These are phyloP conservation scores for Fusarium oligoseptatum DNA, from an alignment of 2,329 filamentous ascomycete genomes.

Conservation along the genomic window DNA sequence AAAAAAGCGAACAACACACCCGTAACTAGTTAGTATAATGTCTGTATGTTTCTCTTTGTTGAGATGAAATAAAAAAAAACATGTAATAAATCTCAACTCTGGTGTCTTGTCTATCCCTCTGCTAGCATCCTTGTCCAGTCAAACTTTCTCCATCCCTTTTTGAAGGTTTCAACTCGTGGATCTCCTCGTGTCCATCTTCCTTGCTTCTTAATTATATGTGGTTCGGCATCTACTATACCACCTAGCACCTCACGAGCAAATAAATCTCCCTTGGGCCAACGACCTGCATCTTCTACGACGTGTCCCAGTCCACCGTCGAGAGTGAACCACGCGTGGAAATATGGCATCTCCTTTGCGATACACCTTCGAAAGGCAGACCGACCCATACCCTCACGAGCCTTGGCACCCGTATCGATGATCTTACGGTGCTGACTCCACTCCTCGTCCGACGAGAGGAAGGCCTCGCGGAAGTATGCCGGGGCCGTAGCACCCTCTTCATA, in stretches of 20 bases:
- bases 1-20: neutral
- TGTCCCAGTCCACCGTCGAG: constrained; percentile 94
- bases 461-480: constrained; percentile 95
- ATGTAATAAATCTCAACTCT: neutral
- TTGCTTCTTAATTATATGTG: constrained; percentile 89
- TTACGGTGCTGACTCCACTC: constrained; percentile 98
- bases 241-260: constrained; percentile 94
- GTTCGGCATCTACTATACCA: constrained; percentile 88
- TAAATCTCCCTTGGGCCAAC: constrained; percentile 91
- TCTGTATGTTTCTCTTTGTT: constrained; percentile 28
- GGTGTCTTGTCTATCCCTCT: constrained; percentile 47
- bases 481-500: constrained; percentile 92
- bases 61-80: neutral
- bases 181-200: constrained; percentile 84
- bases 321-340: constrained; percentile 97
- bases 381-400: constrained; percentile 74
- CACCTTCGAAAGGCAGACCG: constrained; percentile 84
- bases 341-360: constrained; percentile 95
- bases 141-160: constrained; percentile 89
- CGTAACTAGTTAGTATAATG: constrained; percentile 37
- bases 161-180: constrained; percentile 80
- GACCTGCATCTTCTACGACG: constrained; percentile 85
- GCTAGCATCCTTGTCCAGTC: constrained; percentile 81
- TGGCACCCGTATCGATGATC: constrained; percentile 86
- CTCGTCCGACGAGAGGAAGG: constrained; percentile 87